Conservation (phyloP, 129 eudicot genomes). For the Chrysanthemum seticuspe region DNA sequence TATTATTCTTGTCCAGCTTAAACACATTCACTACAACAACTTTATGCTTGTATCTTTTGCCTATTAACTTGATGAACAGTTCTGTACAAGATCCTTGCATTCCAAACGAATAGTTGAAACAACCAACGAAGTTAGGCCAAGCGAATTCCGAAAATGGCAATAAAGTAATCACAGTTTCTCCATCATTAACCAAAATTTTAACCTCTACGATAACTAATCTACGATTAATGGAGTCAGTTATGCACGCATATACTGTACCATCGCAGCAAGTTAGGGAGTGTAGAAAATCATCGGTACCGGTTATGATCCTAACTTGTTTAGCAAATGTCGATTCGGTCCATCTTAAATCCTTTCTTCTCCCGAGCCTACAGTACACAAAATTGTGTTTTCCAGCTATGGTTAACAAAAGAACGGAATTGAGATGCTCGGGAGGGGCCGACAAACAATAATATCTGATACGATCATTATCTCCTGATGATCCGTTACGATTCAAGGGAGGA, state of each 20-base stretch:
- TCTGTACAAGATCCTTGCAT: no score
- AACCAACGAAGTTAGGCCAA: no score
- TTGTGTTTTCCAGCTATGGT: not conserved
- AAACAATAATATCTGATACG: not conserved
- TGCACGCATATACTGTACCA: not conserved
- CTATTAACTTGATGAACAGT: no score
- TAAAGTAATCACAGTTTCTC: no score
- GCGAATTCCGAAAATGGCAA: no score
- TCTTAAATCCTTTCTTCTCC: not conserved
- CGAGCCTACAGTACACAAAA: not conserved
- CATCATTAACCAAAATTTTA: no score
- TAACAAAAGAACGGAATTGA: not conserved
- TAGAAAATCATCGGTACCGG: not conserved
- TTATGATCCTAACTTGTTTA: not conserved
- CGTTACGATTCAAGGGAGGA: not conserved
- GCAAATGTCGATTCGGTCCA: not conserved
- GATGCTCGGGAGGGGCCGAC: constrained; percentile 3
- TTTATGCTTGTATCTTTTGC: no score
- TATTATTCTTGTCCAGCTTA: no score
- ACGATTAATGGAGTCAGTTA: no score
- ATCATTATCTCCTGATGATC: not conserved
- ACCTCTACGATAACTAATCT: not conserved
- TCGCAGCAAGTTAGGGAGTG: not conserved
- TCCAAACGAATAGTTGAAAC: no score
- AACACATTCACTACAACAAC: no score